These are phyloP conservation scores for Clarireedia hainanense DNA, from an alignment of 2,329 filamentous ascomycete genomes.

Conservation along the genomic window DNA sequence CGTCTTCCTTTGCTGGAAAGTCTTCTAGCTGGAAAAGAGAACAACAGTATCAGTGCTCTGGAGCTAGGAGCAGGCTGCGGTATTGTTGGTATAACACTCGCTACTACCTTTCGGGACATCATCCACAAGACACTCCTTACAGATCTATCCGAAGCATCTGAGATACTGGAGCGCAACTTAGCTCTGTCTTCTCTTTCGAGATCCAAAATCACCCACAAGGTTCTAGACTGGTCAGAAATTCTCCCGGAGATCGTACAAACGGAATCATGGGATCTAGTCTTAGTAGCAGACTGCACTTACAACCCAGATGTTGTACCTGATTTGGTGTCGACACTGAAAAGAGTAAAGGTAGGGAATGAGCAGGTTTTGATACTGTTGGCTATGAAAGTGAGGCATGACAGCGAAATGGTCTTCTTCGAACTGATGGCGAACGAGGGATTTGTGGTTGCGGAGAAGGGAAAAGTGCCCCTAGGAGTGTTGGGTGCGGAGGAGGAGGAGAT, in stretches of 20 bases:
- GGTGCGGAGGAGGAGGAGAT: conserved; percentile 24
- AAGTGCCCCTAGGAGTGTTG: conserved; percentile 18
- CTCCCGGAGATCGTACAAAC: conserved; percentile 30
- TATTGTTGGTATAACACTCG: conserved; percentile 57
- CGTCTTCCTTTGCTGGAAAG: conserved; percentile 5
- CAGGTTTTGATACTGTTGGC: conserved; percentile 42
- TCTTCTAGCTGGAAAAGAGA: conserved; percentile 8
- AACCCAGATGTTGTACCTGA: conserved; percentile 59
- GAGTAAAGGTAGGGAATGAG: conserved; percentile 10
- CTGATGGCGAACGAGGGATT: conserved; percentile 38
- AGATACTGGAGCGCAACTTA: conserved; percentile 49
- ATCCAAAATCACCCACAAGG: conserved; percentile 35
- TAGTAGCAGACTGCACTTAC: conserved; percentile 68
- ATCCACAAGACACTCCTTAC: conserved; percentile 47
- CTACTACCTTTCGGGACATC: conserved; percentile 25
- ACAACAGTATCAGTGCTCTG: conserved; percentile 39
- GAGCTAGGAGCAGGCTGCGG: conserved; percentile 64
- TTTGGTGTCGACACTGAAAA: conserved; percentile 49
- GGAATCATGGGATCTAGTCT: conserved; percentile 45
- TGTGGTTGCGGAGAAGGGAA: conserved; percentile 14
- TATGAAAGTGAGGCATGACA: conserved; percentile 60
- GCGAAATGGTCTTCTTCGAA: conserved; percentile 58
- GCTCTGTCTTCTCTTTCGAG: not conserved
- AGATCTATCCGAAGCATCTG: conserved; percentile 56
- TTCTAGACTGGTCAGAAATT: conserved; percentile 56